Percentiles rank a stretch among this genome's conserved stretches.
Conservation (phyloP, 768 basidiomycete genomes). For the Suillus paluster region DNA sequence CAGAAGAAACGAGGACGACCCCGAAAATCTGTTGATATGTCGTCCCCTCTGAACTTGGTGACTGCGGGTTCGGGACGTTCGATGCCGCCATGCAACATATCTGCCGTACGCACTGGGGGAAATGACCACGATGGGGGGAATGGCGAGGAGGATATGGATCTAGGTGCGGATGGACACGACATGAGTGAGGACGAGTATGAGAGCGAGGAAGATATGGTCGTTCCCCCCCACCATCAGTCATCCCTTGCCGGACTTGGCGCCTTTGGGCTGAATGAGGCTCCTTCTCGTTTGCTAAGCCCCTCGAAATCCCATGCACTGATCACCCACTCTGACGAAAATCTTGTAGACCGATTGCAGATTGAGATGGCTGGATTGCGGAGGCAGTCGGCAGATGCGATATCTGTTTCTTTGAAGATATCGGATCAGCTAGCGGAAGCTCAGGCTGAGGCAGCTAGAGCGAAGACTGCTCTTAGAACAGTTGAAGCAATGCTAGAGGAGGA, state of each 20-base stretch:
- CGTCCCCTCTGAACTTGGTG: conserved; percentile 22
- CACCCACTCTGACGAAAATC: conserved; percentile 42
- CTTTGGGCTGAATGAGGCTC: conserved; percentile 35
- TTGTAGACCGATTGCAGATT: conserved; percentile 65
- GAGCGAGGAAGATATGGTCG: conserved; percentile 67
- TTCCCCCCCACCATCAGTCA: conserved; percentile 49
- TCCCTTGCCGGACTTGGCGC: conserved; percentile 43
- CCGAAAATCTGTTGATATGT: conserved; percentile 30
- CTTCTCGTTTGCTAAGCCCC: conserved; percentile 48
- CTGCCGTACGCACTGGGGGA: conserved; percentile 29
- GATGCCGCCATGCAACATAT: conserved; percentile 25
- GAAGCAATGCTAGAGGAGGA: conserved; percentile 69
- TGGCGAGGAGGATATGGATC: conserved; percentile 43
- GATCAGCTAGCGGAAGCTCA: conserved; percentile 73
- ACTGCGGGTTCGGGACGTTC: conserved; percentile 21
- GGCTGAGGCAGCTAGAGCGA: conserved; percentile 59
- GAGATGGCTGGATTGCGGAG: conserved; percentile 67
- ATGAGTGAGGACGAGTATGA: conserved; percentile 60
- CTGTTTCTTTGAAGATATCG: conserved; percentile 64
- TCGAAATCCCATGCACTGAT: conserved; percentile 30
- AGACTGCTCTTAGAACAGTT: conserved; percentile 55
- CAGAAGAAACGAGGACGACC: conserved; percentile 49
- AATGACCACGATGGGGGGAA: conserved; percentile 39
- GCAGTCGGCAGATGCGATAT: conserved; percentile 71
- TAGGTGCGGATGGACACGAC: conserved; percentile 43